These are phyloP conservation scores for Dovyalis caffra DNA, from an alignment of 345 rosid genomes.

Conservation along the genomic window DNA sequence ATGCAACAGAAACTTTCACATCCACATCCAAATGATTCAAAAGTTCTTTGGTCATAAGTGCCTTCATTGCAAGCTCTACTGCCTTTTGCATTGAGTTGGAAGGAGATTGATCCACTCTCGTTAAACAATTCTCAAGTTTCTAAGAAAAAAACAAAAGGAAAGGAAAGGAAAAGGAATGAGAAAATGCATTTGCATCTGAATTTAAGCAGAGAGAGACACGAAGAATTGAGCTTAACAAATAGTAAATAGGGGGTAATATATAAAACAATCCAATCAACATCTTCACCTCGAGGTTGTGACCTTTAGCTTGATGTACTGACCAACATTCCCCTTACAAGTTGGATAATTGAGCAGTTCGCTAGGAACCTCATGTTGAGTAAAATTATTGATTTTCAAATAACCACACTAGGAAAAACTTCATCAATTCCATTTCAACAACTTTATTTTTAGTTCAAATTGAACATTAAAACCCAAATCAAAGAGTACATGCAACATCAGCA, in stretches of 20 bases:
- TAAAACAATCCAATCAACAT: not conserved
- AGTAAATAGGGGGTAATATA: not conserved
- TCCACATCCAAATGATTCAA: constrained; percentile 53
- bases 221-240: not conserved
- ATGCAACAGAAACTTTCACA: constrained; percentile 65
- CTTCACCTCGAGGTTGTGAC: not conserved
- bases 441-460: not conserved
- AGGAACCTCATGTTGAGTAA: not conserved
- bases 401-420: not conserved
- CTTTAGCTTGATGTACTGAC: not conserved
- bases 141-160: constrained; percentile 19
- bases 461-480: not conserved
- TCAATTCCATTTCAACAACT: too few relatives aligned
- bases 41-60: constrained; percentile 47
- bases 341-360: too few relatives aligned
- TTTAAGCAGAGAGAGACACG: not conserved
- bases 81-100: constrained; percentile 35
- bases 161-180: not conserved
- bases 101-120: constrained; percentile 58
- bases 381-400: not conserved
- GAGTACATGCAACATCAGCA: not conserved
- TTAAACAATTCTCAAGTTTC: constrained; percentile 52
- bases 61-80: constrained; percentile 47
- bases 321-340: not conserved
- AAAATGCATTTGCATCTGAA: not conserved